Base-by-base conservation (phyloP, 2,329 filamentous ascomycete species). In the Didymella arachidicola region DNA sequence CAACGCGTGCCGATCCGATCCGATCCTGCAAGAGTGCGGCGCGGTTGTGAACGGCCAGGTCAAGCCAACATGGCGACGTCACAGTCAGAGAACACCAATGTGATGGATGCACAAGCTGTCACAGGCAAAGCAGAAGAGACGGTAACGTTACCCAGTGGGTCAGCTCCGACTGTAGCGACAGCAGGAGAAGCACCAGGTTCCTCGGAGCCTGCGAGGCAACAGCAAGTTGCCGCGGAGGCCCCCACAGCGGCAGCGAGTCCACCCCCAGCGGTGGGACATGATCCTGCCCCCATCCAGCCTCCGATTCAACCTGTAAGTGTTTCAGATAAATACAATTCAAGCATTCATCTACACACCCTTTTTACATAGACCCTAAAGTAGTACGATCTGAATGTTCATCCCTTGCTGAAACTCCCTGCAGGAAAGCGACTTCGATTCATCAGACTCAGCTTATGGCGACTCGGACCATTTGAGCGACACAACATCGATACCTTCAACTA, bases 401-500 rank as follows among this genome's bases (percentile, higher is more conserved):
- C 14, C 6, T n/a, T 42, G 26, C 50, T 54, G 16, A 59, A 18
- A 16, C n/a, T 44, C n/a, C 34, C 39, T 8, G 22, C 38, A 44
- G 53, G 57, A 57, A 12, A 49, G 41, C 7, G 62, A 63, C 30
- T 56, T 52, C 36, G 60, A 67, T 14, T 67, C 67, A 32, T 59
- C 62, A 16, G 71, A 73, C 49, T 72, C 67, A 6, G 66, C 68
- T 4, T 69, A 67, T 49, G 65, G 64, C 18, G 65, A 72, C 26
- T 63, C 67, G 8, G 67, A 69, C 22, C 19, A 57, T 12, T 25
- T 69, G 16, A 71, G 65, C 57, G 70, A 73, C 50, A 72, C 70
- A n/a, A 73, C 71, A 6, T 72, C 71, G 4, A 70, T 74, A 18
- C 62, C 70, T 1, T 72, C 68, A 6, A 70, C 65, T 32, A 74